Conservation (phyloP, 148 eudicot genomes). For the Chenopodium album region DNA sequence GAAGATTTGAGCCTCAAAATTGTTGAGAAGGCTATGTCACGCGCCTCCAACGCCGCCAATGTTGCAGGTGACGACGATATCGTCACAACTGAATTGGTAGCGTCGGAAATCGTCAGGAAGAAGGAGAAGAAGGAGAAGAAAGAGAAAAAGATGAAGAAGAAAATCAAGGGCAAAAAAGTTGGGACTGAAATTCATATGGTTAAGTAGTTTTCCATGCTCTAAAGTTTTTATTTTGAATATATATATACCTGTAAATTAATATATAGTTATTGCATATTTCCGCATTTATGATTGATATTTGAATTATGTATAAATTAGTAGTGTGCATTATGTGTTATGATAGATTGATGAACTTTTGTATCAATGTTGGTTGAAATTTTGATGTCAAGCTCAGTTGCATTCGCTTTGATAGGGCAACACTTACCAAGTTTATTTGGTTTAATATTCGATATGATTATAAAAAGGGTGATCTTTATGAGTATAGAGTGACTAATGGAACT, state of each 20-base stretch:
- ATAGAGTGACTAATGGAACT: background rate
- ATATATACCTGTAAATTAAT: no score
- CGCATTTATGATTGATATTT: background rate
- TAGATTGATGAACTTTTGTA: background rate
- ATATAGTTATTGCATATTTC: background rate
- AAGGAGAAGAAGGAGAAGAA: constrained; percentile 33
- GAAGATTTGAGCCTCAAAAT: constrained; percentile 88
- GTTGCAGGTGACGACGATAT: constrained; percentile 17
- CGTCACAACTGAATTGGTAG: constrained; percentile 24
- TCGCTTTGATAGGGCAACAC: background rate
- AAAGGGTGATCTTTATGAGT: background rate
- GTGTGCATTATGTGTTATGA: background rate
- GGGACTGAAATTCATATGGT: constrained; percentile 33
- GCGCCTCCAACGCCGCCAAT: constrained; percentile 27
- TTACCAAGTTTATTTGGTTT: background rate
- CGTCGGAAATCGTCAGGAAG: constrained; percentile 28
- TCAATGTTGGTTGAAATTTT: background rate
- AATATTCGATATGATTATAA: background rate
- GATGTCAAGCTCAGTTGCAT: background rate
- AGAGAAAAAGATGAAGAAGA: constrained; percentile 24
- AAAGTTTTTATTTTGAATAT: background rate
- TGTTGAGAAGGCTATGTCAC: constrained; percentile 61
- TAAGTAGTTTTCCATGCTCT: constrained; percentile 14
- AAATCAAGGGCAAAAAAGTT: constrained; percentile 30
- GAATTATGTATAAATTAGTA: background rate